Base-by-base conservation (phyloP, 1,284 basidiomycete genomes). In the Ustilago xerochloae region DNA sequence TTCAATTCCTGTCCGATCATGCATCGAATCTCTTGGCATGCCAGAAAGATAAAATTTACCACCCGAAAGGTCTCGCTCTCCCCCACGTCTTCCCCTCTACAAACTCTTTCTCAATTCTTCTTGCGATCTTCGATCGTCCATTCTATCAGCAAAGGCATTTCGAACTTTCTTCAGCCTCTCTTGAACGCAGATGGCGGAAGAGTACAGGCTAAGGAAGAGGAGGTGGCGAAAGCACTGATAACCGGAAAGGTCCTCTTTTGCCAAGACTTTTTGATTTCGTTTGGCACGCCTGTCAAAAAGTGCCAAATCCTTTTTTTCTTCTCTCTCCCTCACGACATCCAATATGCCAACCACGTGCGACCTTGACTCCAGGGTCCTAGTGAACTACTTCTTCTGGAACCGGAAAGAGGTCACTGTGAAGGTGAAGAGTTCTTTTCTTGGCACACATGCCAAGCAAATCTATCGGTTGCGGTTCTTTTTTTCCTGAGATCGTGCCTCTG, bases 261-360 rank as follows among this genome's bases (percentile, higher is more conserved):
- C 52, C 52, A 54, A 54, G 52, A 45, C 50, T 12, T 41, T 53
- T 52, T 51, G 28, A 13, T 38, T 35, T 22, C 20, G 22, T 30
- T 5, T 18, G 32, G 13, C n/a, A 22, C 22, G 32, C 32, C 52
- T 54, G 52, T 54, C 52, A 43, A 54, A 54, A 41, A 54, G 5
- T 22, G 51, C 51, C 38, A 33, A n/a, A 29, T 18, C 16, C 47
- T n/a, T n/a, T n/a, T n/a, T n/a, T n/a, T n/a, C n/a, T n/a, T n/a
- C 18, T 4, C 5, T 18, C 29, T 32, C 47, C 18, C 48, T 49
- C 48, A 49, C 48, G 48, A 49, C 50, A 52, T 52, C 50, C 35
- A 26, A 48, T 52, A 13, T n/a, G n/a, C n/a, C n/a, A n/a, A 12
- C 50, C 50, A 38, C 35, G 35, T 52, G 38, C 26, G 30, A 20